Percentiles rank a stretch among this genome's conserved stretches.
phyloP scores from a whole-genome alignment of 1,284 basidiomycete species.

The Cryptococcus sp. region DNA sequence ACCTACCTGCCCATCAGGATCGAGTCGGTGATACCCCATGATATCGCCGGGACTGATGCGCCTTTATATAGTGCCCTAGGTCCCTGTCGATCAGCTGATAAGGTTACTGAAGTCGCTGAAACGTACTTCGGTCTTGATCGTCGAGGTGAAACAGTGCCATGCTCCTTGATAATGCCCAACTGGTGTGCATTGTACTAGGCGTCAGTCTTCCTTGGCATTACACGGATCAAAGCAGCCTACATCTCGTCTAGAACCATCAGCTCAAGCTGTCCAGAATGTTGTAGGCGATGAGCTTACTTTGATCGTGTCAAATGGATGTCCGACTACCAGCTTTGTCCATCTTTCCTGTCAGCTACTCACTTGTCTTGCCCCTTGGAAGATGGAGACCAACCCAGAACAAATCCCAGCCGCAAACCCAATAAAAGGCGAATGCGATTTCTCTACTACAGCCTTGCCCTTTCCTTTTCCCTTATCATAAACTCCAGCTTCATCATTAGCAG shows the following conservation, averaged over 20 bases:
- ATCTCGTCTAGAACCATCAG: conserved; percentile 21
- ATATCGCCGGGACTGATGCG: conserved; percentile 45
- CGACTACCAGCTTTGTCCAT: conserved; percentile 31
- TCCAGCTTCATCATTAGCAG: neutral
- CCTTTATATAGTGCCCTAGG: conserved; percentile 47
- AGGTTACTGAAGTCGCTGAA: neutral
- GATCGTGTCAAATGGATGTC: conserved; percentile 46
- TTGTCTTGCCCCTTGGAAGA: too few species aligned
- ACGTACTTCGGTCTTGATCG: conserved; percentile 35
- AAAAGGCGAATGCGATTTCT: conserved; percentile 33
- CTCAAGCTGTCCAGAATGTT: neutral
- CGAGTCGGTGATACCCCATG: conserved; percentile 48
- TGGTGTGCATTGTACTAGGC: conserved; percentile 44
- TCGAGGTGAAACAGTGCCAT: conserved; percentile 38
- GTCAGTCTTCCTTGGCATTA: conserved; percentile 1
- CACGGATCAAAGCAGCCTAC: conserved; percentile 9
- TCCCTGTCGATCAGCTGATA: conserved; percentile 20
- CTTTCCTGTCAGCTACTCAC: conserved; percentile 10
- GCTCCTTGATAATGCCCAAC: conserved; percentile 43
- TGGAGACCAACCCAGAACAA: conserved; percentile 36
- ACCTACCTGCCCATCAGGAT: conserved; percentile 47
- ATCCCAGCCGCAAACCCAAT: conserved; percentile 45
- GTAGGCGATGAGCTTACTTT: conserved; percentile 23
- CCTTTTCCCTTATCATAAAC: conserved; percentile 3
- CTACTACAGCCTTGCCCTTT: neutral